Evolutionary conservation across 1,139 yeast genomes (phyloP), one percentile per base, ranked within the genome.

Genomic region (Nakaseomyces uthaithaninus): DNA sequence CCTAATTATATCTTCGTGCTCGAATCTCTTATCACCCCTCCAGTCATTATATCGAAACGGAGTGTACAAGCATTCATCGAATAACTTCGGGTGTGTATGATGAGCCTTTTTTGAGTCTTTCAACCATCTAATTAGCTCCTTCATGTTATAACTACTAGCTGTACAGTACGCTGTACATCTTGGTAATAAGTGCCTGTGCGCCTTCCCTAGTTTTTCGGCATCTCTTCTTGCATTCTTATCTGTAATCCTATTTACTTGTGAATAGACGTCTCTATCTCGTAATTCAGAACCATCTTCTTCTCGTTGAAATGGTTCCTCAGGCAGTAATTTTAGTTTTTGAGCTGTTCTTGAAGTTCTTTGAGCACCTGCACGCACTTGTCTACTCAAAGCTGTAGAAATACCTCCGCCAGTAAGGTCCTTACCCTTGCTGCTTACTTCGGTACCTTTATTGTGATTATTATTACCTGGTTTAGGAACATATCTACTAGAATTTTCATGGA

Each of bases 91-190:
- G 48, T 77, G 75, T 0, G 94, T 79, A 37, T 85, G 81, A 55
- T 80, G 84, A 3, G 72, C 68, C 47, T 85, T 67, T 54, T 79
- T 83, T 16, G 89, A 72, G 40, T 85, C 94, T 52, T 82, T 79
- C 40, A 91, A 65, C 87, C 95, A 91, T 51, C 94, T 68, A 42
- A 82, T 69, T 35, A 91, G 65, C 41, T 89, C 96, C 52, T 81
- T 77, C 93, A 91, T 84, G 49, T 76, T 77, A 58, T 87, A 91
- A 18, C 94, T 79, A 27, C 95, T 91, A 33, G 96, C 87, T 0
- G 97, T 89, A 64, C 97, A 89, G 59, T 87, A 91, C 0, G 95
- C 95, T 0, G 96, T 89, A 2, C 89, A 96, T 51, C 98, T 68
- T 1, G 98, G 94, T 40, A 83, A 66, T 40, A 81, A 62, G 37